Conservation (phyloP, 202 grass and related monocot species). For the Sporobolus alterniflorus region DNA sequence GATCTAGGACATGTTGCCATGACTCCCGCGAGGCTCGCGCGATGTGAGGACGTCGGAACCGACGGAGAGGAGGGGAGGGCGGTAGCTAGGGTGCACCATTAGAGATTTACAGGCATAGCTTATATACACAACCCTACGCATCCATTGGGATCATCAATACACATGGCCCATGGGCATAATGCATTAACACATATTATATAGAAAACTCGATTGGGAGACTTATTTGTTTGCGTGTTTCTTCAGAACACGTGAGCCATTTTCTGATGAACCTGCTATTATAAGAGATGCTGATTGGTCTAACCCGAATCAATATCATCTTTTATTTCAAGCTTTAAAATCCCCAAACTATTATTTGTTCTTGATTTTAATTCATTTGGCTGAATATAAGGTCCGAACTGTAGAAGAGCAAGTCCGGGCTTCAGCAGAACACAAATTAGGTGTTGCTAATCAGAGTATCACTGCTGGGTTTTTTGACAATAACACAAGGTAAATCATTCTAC, state of each 20-base stretch:
- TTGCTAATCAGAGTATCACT: conserved; percentile 99
- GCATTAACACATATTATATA: no score
- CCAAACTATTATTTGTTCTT: conserved; percentile 33
- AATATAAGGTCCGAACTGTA: conserved; percentile 78
- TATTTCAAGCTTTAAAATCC: not conserved
- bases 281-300: conserved; percentile 31
- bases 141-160: no score
- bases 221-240: not conserved
- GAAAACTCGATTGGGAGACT: not conserved
- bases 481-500: conserved; percentile 67
- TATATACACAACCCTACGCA: no score
- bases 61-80: no score
- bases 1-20: no score
- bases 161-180: no score
- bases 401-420: conserved; percentile 99
- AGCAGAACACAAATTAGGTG: conserved; percentile 97
- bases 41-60: no score
- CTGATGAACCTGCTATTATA: conserved; percentile 11
- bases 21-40: no score
- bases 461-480: conserved; percentile 99
- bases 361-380: conserved; percentile 47
- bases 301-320: not conserved
- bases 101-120: no score
- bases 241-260: not conserved
- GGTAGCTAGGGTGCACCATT: no score